Conservation (phyloP, 805 yeast species). For the Maudiozyma saulgeensis region DNA sequence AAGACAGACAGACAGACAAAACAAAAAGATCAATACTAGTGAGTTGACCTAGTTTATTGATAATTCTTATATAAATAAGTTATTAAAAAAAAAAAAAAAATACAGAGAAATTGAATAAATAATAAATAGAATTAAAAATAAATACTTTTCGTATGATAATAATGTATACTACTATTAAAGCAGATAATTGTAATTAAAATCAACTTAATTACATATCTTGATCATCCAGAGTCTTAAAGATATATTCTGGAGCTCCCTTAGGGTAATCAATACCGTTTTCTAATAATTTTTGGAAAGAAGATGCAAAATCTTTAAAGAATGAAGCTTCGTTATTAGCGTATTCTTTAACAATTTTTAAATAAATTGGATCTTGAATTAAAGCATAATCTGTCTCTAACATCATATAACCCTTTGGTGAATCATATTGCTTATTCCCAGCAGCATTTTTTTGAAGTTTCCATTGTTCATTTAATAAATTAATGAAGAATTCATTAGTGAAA, state of each 20-base stretch:
- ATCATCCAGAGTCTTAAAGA: slow-evolving; percentile 61
- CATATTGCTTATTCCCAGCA: slow-evolving; percentile 52
- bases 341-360: slow-evolving; percentile 48
- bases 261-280: slow-evolving; percentile 72
- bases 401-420: slow-evolving; percentile 61
- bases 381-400: slow-evolving; percentile 82
- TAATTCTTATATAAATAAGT: no score
- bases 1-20: no score
- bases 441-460: slow-evolving; percentile 50
- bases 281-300: slow-evolving; percentile 57
- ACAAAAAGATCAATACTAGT: no score
- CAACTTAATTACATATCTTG: slow-evolving; percentile 33
- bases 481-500: slow-evolving; percentile 67
- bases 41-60: no score
- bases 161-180: neutral
- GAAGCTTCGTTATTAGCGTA: slow-evolving; percentile 58
- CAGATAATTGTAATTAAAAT: neutral
- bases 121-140: no score
- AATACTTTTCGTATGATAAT: no score
- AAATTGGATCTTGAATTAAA: slow-evolving; percentile 50
- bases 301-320: slow-evolving; percentile 56
- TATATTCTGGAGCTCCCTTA: slow-evolving; percentile 32
- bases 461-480: slow-evolving; percentile 43
- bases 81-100: no score
- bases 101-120: no score